phyloP scores from a whole-genome alignment of 257 asterid genomes.

The Schizonepeta tenuifolia region DNA sequence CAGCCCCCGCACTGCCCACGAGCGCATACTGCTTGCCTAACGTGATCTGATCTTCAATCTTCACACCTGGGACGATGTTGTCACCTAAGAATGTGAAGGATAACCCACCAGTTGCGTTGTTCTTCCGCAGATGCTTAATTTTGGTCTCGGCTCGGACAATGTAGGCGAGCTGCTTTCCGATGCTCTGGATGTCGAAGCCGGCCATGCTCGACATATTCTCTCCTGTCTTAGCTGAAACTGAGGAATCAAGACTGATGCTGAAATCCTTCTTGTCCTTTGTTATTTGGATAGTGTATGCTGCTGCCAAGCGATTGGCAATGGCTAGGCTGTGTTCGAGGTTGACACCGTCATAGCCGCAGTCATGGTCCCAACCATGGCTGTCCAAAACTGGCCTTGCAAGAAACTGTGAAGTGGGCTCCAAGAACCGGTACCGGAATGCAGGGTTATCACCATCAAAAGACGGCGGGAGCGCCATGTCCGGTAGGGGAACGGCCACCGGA shows the following conservation, averaged over 20 bases:
- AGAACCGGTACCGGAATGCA: slow-evolving; percentile 79
- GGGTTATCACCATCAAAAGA: slow-evolving; percentile 85
- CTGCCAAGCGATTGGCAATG: slow-evolving; percentile 63
- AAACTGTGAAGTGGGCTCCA: slow-evolving; percentile 96
- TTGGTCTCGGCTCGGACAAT: slow-evolving; percentile 83
- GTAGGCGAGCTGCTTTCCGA: slow-evolving; percentile 92
- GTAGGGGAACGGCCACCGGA: slow-evolving; percentile 92
- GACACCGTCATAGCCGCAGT: slow-evolving; percentile 97
- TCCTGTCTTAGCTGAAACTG: slow-evolving; percentile 70
- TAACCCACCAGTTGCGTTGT: slow-evolving; percentile 74
- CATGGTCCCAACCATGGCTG: slow-evolving; percentile 98
- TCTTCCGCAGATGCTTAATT: slow-evolving; percentile 60
- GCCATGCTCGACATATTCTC: slow-evolving; percentile 80
- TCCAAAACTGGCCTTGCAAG: slow-evolving; percentile 96
- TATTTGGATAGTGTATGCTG: slow-evolving; percentile 71
- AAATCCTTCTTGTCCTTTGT: slow-evolving; percentile 95
- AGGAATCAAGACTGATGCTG: slow-evolving; percentile 78
- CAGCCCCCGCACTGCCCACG: slow-evolving; percentile 88
- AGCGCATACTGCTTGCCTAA: slow-evolving; percentile 69
- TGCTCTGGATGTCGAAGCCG: slow-evolving; percentile 84
- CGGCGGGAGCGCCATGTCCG: slow-evolving; percentile 95
- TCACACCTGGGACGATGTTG: slow-evolving; percentile 76
- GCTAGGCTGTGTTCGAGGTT: slow-evolving; percentile 84
- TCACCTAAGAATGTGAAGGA: slow-evolving; percentile 83
- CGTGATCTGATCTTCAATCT: slow-evolving; percentile 76